Base-by-base conservation (phyloP, 768 basidiomycete genomes). In the Termitomyces bulborhizus region DNA sequence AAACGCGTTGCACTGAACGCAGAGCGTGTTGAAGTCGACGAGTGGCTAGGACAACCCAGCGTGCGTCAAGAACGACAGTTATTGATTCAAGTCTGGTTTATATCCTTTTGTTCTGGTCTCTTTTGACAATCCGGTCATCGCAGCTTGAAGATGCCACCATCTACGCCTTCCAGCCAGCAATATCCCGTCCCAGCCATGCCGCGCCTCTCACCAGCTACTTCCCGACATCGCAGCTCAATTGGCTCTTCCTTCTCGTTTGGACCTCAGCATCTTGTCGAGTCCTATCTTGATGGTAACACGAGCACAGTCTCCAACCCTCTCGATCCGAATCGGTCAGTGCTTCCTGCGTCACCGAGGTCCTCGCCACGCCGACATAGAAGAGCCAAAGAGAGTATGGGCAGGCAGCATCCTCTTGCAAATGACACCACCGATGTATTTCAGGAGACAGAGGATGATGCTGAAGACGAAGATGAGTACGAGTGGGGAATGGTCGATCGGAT, bases 401-500 rank as follows among this genome's bases (percentile, higher is more conserved):
- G 75, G 52, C 66, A 74, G 3, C 89, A 92, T 64, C 90, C 90
- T 9, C 79, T 92, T 34, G 88, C 90, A 43, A 88, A 84, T 56
- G 87, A 89, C 62, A 88, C 83, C 15, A 80, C 82, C 11, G 87
- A 88, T 64, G 83, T 90, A 13, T 90, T 90, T 57, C 82, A 86
- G 54, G 86, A 88, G 59, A 77, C 80, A 21, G 80, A 77, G 13
- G 84, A 80, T 55, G 81, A 78, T 51, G 82, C 76, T 21, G 80
- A 83, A 45, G 83, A 80, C 39, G 75, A 81, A 36, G 78, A 76
- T 39, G 79, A 78, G 41, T 77, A 80, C 45, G 84, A 88, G 60
- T 94, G 90, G 91, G 84, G 84, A 1, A 85, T 91, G 77, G 85
- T 98, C 3, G 95, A 98, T 71, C 82, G 95, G 31, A 95, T 99